phyloP scores from a whole-genome alignment of 768 basidiomycete species.

The Boletus rubroflammeus region DNA sequence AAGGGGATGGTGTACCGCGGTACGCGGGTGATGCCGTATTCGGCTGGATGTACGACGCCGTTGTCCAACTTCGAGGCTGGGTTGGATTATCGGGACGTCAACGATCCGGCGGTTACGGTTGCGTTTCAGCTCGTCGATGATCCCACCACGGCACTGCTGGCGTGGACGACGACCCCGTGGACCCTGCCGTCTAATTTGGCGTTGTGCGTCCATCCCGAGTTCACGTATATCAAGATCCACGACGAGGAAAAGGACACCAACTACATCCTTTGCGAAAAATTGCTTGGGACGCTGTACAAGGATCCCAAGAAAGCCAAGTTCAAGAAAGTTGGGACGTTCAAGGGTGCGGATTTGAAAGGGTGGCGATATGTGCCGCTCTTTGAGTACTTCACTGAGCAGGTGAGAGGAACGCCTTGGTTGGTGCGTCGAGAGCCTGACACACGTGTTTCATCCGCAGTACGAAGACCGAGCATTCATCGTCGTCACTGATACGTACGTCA shows the following conservation, averaged over 20 bases:
- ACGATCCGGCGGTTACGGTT: conserved; percentile 93
- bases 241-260: conserved; percentile 83
- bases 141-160: conserved; percentile 81
- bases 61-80: conserved; percentile 98
- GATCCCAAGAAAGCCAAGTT: conserved; percentile 96
- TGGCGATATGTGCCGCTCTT: conserved; percentile 95
- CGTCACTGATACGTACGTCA: conserved; percentile 89
- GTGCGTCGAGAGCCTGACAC: background rate
- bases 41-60: conserved; percentile 92
- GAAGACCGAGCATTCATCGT: conserved; percentile 90
- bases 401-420: conserved; percentile 30
- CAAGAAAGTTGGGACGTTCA: conserved; percentile 85
- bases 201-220: conserved; percentile 94
- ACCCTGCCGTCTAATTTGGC: conserved; percentile 94
- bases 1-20: conserved; percentile 93
- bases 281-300: conserved; percentile 88
- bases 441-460: conserved; percentile 49
- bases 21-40: conserved; percentile 95
- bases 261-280: conserved; percentile 87
- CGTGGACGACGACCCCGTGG: conserved; percentile 99
- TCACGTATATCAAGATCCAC: conserved; percentile 94
- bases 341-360: conserved; percentile 90
- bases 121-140: conserved; percentile 93
- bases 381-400: conserved; percentile 95
- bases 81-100: conserved; percentile 86